A percentile compares a stretch with the other conserved stretches of the same genome.
Evolutionary conservation across 305 asterid genomes (phyloP).

Genomic region (Fraxinus ornus): DNA sequence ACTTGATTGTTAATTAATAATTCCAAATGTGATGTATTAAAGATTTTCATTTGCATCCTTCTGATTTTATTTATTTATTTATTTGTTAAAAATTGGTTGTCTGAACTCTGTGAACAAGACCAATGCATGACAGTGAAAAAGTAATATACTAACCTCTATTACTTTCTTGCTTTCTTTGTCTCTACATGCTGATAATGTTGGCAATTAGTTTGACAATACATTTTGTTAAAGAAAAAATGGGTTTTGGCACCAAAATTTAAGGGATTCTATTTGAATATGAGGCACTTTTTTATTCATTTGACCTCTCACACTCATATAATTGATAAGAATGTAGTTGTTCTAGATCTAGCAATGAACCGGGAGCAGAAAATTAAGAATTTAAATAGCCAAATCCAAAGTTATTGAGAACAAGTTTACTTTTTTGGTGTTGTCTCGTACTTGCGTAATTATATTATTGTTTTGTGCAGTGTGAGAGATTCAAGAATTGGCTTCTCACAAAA

Average conservation of each 20-base stretch:
- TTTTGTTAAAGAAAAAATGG: conserved; percentile 15
- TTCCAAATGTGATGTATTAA: background rate
- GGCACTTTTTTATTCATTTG: background rate
- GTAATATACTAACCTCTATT: conserved; percentile 19
- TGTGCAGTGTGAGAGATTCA: conserved; percentile 56
- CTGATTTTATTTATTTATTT: background rate
- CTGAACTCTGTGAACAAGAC: conserved; percentile 21
- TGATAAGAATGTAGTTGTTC: background rate
- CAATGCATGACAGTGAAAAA: conserved; percentile 24
- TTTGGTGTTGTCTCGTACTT: background rate
- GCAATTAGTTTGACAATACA: background rate
- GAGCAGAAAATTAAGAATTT: background rate
- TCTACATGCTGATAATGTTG: conserved; percentile 9
- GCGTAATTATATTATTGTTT: background rate
- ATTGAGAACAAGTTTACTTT: background rate
- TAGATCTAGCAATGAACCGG: conserved; percentile 1
- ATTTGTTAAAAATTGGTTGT: background rate
- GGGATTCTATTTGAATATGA: background rate
- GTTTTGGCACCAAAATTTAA: background rate
- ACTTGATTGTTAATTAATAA: background rate
- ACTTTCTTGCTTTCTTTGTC: conserved; percentile 31
- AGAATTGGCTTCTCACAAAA: conserved; percentile 35
- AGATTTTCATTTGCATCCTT: background rate
- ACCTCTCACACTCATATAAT: background rate
- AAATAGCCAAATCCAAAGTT: background rate